Percentiles rank a stretch among this genome's conserved stretches.
Conservation (phyloP, 805 yeast species). For the Zygotorulaspora sp. region DNA sequence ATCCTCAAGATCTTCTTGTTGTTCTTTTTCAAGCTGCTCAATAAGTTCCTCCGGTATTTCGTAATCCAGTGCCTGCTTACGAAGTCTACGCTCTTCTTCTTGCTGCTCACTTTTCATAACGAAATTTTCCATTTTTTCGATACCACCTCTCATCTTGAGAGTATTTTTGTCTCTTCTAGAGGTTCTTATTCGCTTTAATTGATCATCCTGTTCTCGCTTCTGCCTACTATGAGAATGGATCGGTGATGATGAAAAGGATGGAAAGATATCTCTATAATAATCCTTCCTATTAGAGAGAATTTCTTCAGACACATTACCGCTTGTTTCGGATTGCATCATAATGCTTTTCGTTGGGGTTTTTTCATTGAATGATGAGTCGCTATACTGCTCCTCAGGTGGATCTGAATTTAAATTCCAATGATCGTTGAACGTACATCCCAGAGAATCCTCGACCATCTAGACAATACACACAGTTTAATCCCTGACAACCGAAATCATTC, state of each 20-base stretch:
- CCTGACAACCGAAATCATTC: no score
- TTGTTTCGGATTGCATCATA: not conserved
- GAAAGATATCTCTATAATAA: conserved; percentile 6
- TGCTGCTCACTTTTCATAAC: conserved; percentile 24
- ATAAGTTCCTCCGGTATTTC: conserved; percentile 19
- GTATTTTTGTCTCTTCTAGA: conserved; percentile 11
- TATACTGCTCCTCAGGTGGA: not conserved
- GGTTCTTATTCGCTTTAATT: conserved; percentile 2
- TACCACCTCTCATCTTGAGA: conserved; percentile 24
- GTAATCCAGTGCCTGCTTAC: conserved; percentile 21
- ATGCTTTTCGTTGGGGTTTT: not conserved
- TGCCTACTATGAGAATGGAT: conserved; percentile 5
- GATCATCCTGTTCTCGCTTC: conserved; percentile 5
- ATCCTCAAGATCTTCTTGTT: conserved; percentile 22
- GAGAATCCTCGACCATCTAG: not conserved
- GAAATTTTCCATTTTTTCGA: conserved; percentile 27
- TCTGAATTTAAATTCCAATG: conserved; percentile 1
- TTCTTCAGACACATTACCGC: conserved; percentile 9
- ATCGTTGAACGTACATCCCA: not conserved
- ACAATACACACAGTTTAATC: no score
- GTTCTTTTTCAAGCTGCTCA: conserved; percentile 20
- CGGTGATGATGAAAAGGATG: conserved; percentile 10
- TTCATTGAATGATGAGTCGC: not conserved
- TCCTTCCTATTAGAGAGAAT: conserved; percentile 7
- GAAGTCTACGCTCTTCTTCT: conserved; percentile 15